A percentile compares a stretch with the other conserved stretches of the same genome.
Conservation (phyloP, 1,284 basidiomycete genomes). For the Singerocomus inundabilis region DNA sequence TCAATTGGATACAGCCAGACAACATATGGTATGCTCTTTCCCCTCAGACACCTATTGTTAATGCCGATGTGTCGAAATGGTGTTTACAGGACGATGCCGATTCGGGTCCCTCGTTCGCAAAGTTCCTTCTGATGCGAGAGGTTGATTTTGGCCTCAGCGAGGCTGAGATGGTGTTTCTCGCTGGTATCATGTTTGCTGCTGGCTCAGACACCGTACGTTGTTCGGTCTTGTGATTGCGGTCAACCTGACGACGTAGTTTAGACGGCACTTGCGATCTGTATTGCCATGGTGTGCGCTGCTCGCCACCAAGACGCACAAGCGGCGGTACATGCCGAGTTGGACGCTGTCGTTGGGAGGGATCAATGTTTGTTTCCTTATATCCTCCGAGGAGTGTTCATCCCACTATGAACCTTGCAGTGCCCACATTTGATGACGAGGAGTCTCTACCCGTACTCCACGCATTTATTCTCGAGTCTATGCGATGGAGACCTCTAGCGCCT, state of each 20-base stretch:
- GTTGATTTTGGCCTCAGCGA: conserved; percentile 10
- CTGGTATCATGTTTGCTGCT: conserved; percentile 7
- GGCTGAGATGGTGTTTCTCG: conserved; percentile 17
- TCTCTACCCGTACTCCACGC: conserved; percentile 7
- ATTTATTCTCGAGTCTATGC: conserved; percentile 14
- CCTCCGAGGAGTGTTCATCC: background rate
- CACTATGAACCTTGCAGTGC: conserved; percentile 1
- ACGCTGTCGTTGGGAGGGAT: conserved; percentile 4
- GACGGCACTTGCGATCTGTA: conserved; percentile 2
- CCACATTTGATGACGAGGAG: conserved; percentile 9
- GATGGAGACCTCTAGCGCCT: conserved; percentile 13
- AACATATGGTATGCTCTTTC: conserved; percentile 9
- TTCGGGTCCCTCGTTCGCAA: conserved; percentile 12
- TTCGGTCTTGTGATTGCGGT: background rate
- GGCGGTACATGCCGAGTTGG: conserved; percentile 14
- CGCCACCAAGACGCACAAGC: conserved; percentile 9
- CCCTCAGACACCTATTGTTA: background rate
- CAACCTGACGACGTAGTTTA: background rate
- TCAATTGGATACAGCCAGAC: conserved; percentile 7
- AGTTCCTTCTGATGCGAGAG: conserved; percentile 8
- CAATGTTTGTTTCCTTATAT: conserved; percentile 3
- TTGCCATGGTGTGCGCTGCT: conserved; percentile 6
- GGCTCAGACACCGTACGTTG: conserved; percentile 7
- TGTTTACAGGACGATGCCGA: conserved; percentile 6
- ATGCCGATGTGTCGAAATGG: background rate